Base-by-base conservation (phyloP, 148 eudicot genomes). In the Cornus suecica region DNA sequence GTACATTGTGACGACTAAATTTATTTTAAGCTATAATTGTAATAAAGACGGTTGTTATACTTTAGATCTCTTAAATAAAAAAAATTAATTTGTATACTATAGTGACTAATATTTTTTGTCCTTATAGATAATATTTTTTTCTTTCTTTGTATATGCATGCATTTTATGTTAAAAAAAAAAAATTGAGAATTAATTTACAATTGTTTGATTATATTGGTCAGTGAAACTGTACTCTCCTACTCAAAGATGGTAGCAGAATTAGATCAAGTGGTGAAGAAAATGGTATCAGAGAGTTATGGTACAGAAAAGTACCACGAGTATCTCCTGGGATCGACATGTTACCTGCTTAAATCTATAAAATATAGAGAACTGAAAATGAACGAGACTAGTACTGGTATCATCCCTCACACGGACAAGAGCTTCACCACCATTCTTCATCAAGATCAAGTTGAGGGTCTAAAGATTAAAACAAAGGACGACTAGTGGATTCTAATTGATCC, bases 321-420 rank as follows among this genome's bases (percentile, higher is more conserved):
- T 13, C 73, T 82, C 23, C 77, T 65, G 20, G 81, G 69, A 72
- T 63, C 83, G 3, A 82, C 79, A 28, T 61, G 81, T n/a, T 85
- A 85, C 58, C 85, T 85, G 68, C 79, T 85, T 52, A 67, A 69
- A 11, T 58, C 82, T 8, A 79, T 82, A 70, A 85, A 79, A 48
- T 85, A 85, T 60, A 78, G 51, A 34, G 68, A n/a, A 10, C 83
- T 79, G 18, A 25, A 70, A 37, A 25, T 7, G 29, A 31, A 66
- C 42, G 83, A 79, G 48, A 71, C 52, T 1, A 70, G 25, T 70
- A 30, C 79, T 60, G 87, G 87, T 3, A 70, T 79, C 26, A 63
- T 79, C 14, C 83, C 85, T 70, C 87, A 85, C 68, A 85, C 85
- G 20, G 87, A 85, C 80, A 85, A 85, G 78, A 82, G 78, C 69